Base-by-base conservation (phyloP, 148 eudicot genomes). In the Salicornia ramosissima region DNA sequence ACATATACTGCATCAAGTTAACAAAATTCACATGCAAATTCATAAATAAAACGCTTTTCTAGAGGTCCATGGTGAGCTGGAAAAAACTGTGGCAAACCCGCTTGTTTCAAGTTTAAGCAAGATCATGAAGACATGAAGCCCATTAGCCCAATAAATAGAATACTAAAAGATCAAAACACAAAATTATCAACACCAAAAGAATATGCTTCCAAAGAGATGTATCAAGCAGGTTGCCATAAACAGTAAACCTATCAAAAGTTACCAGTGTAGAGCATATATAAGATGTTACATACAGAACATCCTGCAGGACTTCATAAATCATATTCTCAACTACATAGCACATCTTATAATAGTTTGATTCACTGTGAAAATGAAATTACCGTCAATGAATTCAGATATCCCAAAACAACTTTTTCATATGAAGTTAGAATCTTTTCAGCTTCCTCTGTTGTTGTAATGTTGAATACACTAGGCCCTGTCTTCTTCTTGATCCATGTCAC, bases 401-500 rank as follows among this genome's bases (percentile, higher is more conserved):
- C 98, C 74, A 93, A 76, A 43, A 90, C 90, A 78, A 86, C 85
- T 85, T 80, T 90, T 47, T 74, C 69, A 69, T 82, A 89, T 39
- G 95, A 85, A 9, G 96, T 80, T 74, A 90, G 74, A 54, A 93
- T 71, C 73, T 69, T 81, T 81, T 86, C 96, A 10, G 96, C 98
- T 53, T 93, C 90, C 71, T 90, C 89, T 30, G 80, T 72, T 0
- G 90, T 79, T 0, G 90, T 83, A 69, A 92, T 80, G 76, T 90
- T 92, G 81, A 74, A 77, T 58, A 90, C 82, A 57, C 96, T 86
- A 45, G 96, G 98, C 70, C 96, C 95, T 13, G 79, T 88, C 82
- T 83, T 90, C 92, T 92, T 92, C 82, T 78, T 90, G 65, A 92
- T 88, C 98, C 98, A 92, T 55, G 98, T 86, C n/a, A 92, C 87